Conservation (phyloP, 73 alveolate genomes). For the Tetrahymena thermophila region DNA sequence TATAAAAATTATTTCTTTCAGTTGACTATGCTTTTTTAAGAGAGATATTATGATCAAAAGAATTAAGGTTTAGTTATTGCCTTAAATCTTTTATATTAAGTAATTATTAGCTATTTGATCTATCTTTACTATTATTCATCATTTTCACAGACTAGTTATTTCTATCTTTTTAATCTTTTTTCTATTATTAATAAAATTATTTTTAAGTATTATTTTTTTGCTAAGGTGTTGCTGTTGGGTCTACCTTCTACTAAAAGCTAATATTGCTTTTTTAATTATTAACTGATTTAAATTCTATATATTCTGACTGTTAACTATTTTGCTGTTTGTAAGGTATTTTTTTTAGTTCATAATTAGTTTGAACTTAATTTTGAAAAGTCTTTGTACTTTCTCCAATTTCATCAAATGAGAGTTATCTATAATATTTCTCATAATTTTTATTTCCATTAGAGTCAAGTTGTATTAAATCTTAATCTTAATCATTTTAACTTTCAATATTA, state of each 20-base stretch:
- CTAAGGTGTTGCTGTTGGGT: background rate
- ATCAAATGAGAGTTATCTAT: background rate
- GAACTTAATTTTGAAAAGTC: background rate
- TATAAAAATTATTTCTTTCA: background rate
- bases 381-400: background rate
- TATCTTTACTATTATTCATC: too few relatives aligned
- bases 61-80: background rate
- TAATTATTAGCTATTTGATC: background rate
- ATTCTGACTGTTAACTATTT: background rate
- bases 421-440: background rate
- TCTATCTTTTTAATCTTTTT: background rate
- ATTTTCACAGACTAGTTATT: background rate
- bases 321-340: background rate
- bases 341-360: background rate
- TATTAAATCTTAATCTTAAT: background rate
- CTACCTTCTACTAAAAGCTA: background rate
- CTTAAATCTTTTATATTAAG: background rate
- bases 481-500: background rate
- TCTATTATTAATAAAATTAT: too few relatives aligned
- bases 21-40: too few relatives aligned
- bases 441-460: background rate
- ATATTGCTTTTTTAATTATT: too few relatives aligned
- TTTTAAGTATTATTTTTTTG: too few relatives aligned
- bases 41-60: background rate
- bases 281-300: too few relatives aligned